These are phyloP conservation scores for Fragaria iinumae DNA, from an alignment of 306 rosid species.

Conservation along the genomic window DNA sequence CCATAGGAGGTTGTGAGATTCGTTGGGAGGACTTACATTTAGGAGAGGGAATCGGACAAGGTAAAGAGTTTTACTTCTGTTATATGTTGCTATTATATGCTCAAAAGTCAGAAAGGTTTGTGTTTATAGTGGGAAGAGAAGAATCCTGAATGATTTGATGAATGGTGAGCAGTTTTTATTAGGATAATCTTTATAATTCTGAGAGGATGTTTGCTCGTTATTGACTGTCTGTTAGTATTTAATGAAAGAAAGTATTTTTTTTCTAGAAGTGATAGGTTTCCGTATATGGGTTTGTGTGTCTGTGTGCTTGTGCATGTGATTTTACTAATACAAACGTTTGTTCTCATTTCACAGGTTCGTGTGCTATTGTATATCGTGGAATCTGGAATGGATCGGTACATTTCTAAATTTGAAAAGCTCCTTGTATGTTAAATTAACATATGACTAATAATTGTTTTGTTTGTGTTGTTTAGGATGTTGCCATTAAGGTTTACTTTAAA, in stretches of 20 bases:
- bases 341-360: conserved; percentile 51
- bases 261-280: neutral
- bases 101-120: neutral
- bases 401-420: conserved; percentile 13
- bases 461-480: conserved; percentile 54
- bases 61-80: conserved; percentile 25
- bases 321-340: conserved; percentile 1
- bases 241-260: neutral
- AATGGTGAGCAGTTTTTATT: neutral
- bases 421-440: conserved; percentile 13
- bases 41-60: conserved; percentile 71
- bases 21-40: conserved; percentile 61
- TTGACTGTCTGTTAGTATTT: neutral
- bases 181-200: neutral
- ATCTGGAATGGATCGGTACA: conserved; percentile 78
- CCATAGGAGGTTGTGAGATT: conserved; percentile 48
- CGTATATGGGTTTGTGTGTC: too few relatives aligned
- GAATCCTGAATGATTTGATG: neutral
- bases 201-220: neutral
- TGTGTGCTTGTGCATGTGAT: neutral
- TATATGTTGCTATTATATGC: neutral
- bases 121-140: neutral
- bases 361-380: conserved; percentile 68
- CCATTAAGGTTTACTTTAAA: conserved; percentile 58
- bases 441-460: conserved; percentile 16